Base-by-base conservation (phyloP, 768 basidiomycete genomes). In the Postia placenta region DNA sequence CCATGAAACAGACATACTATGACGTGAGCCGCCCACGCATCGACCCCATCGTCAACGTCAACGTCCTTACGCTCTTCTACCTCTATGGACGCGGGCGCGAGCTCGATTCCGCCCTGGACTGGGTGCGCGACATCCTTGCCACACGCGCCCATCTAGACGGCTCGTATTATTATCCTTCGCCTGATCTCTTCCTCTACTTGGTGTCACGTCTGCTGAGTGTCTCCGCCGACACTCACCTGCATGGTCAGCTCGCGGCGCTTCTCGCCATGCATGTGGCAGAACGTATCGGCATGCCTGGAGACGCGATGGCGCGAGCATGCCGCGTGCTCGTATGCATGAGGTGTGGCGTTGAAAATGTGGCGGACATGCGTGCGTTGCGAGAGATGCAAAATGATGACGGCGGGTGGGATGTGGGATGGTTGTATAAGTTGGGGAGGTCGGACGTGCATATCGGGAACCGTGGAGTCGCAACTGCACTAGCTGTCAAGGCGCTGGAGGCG, bases 271-370 rank as follows among this genome's bases (percentile, higher is more conserved):
- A 78, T 6, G 55, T 78, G 9, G 66, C 67, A 45, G 79, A 81
- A 59, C 72, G 74, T 4, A 68, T 76, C 19, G 78, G 78, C 6
- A 67, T 64, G 1, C 61, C 67, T 5, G 77, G 75, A 20, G 78
- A 78, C 55, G 68, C 79, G 1, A 62, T 80, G n/a, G 75, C 76
- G 5, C 71, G 81, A 1, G 74, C 78, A 0, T 78, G 79, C 75
- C 77, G 80, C 0, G 67, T 83, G 41, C 52, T 77, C 17, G 72
- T 71, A 1, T 73, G 74, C 35, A 60, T 67, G 1, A 64, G 60
- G 11, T 64, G 75, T 11, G 75, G 71, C 5, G 43, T 79, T 15
- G 55, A 59, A 23, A 65, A 76, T 55, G 65, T 72, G 14, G 14
- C 25, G 1, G 80, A 81, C 57, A 52, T 78, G 6, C 63, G 67